These are phyloP conservation scores for Cotoneaster glaucophyllus DNA, from an alignment of 306 rosid genomes.

Conservation along the genomic window DNA sequence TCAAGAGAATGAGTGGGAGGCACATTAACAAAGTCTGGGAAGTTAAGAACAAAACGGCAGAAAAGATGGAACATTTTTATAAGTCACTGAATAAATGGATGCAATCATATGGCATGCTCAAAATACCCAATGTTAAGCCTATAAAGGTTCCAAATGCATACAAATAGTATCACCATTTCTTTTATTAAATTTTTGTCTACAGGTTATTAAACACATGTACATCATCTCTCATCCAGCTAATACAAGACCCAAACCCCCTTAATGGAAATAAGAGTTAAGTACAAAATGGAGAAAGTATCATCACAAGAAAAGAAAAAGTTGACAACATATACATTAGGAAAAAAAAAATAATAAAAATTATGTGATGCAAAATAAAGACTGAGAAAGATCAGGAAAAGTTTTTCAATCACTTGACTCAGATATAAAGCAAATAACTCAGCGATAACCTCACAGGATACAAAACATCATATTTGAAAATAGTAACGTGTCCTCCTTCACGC, in stretches of 20 bases:
- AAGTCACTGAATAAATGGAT: background rate
- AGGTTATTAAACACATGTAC: background rate
- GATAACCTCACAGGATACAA: constrained; percentile 63
- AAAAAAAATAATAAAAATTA: background rate
- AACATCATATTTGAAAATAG: constrained; percentile 83
- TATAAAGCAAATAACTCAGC: constrained; percentile 7
- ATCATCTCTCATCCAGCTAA: background rate
- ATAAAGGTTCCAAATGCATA: background rate
- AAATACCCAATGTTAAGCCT: background rate
- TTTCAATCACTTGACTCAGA: constrained; percentile 7
- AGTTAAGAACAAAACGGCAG: constrained; percentile 53
- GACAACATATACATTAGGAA: background rate
- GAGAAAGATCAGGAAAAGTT: background rate
- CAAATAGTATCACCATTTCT: background rate
- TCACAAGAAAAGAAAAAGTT: background rate
- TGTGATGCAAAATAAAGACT: background rate
- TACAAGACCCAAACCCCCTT: background rate
- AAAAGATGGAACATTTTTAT: constrained; percentile 6
- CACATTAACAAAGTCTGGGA: constrained; percentile 73
- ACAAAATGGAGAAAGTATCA: background rate
- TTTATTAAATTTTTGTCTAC: background rate
- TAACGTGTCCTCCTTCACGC: constrained; percentile 55
- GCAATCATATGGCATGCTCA: background rate
- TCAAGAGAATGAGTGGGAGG: constrained; percentile 73
- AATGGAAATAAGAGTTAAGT: background rate